phyloP scores from a whole-genome alignment of 73 alveolate genomes.

The Paramecium biaurelia region DNA sequence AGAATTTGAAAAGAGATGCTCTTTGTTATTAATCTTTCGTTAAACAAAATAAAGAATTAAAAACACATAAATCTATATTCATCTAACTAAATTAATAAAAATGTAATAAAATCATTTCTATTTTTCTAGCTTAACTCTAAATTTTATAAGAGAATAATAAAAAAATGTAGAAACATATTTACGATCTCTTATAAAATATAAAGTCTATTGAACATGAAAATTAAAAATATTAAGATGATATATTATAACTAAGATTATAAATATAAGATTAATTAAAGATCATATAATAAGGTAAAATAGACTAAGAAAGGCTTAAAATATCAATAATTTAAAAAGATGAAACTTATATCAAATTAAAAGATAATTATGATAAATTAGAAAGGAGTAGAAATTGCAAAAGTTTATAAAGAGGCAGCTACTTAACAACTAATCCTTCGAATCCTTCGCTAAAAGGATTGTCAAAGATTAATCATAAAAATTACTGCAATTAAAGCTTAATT shows the following conservation, averaged over 20 bases:
- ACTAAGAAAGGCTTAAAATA: neutral
- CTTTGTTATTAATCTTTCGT: neutral
- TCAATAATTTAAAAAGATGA: neutral
- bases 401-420: neutral
- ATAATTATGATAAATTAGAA: neutral
- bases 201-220: neutral
- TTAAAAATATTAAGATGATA: neutral
- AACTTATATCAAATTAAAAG: neutral
- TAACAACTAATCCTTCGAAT: neutral
- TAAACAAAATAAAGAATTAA: neutral
- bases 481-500: neutral
- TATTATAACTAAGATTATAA: neutral
- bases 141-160: neutral
- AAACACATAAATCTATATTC: neutral
- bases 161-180: neutral
- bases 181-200: neutral
- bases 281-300: neutral
- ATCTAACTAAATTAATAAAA: neutral
- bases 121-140: neutral
- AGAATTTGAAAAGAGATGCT: slow-evolving; percentile 1
- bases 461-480: neutral
- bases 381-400: neutral
- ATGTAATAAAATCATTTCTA: neutral
- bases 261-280: neutral
- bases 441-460: neutral